Evolutionary conservation across 2,329 filamentous ascomycete species (phyloP), one percentile per base, ranked within the genome.

Genomic region (Sclerotinia trifoliorum): DNA sequence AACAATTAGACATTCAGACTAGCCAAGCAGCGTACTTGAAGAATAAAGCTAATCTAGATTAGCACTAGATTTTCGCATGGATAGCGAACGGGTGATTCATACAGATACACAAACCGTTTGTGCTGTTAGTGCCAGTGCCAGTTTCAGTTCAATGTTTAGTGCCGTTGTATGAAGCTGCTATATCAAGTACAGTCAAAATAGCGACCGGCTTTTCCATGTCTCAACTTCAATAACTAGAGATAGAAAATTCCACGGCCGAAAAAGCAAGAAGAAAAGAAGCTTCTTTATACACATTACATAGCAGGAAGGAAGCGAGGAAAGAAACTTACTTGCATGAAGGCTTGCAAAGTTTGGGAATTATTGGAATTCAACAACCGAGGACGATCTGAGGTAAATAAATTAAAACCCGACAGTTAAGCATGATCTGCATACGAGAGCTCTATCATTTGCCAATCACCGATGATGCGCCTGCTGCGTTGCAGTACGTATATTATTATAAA

Each of bases 21-120:
- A 2, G 62, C 51, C 19, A 54, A 55, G 65, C 65, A 60, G 44
- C 32, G n/a, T 44, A 52, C 44, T 66, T 8, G 6, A 5, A 13
- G 54, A n/a, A 49, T 10, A 24, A 49, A 8, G 32, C 39, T 49
- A 48, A 24, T 61, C 8, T n/a, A 29, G 21, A 24, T 51, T 11
- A 35, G 49, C 19, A 15, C 13, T 26, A 56, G 32, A 46, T 21
- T 39, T 26, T n/a, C 46, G 35, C 15, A 32, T 39, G 60, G 29
- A 19, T 35, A 42, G 5, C 39, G 15, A 15, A 29, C 29, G 29
- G 29, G 5, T 3, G 15, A 32, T 35, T 56, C 6, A 32, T 24
- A 29, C 39, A 15, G 29, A n/a, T 60, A 46, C 44, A 32, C 44
- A 42, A 57, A 42, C 46, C 44, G 55, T 61, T 62, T 39, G 29